Percentiles rank a stretch among this genome's conserved stretches.
Evolutionary conservation across 345 rosid species (phyloP).

Genomic region (Pistacia atlantica): DNA sequence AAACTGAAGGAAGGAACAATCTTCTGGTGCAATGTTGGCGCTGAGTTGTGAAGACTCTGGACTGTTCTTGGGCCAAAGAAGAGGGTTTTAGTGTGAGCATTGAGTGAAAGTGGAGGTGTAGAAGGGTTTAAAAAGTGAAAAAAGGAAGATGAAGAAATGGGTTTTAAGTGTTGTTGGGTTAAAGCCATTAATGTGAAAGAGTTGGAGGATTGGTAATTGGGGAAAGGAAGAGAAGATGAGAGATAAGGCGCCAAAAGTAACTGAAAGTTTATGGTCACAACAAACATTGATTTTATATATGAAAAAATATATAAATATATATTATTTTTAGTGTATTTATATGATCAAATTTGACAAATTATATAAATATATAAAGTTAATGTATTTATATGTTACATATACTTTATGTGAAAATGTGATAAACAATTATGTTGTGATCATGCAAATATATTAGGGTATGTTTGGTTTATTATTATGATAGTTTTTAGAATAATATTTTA

Average conservation of each 20-base stretch:
- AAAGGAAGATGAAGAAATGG: conserved; percentile 21
- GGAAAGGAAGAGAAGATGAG: neutral
- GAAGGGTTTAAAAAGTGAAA: conserved; percentile 20
- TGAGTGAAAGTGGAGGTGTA: conserved; percentile 28
- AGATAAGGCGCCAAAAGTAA: conserved; percentile 5
- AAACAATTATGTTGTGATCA: no score
- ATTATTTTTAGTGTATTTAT: no score
- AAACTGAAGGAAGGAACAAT: conserved; percentile 68
- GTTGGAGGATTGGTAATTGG: no score
- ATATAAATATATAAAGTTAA: no score
- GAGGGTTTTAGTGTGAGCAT: conserved; percentile 21
- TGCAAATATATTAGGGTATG: no score
- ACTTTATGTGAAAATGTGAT: no score
- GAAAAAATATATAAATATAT: no score
- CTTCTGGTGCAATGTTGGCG: conserved; percentile 55
- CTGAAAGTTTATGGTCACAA: neutral
- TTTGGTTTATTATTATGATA: no score
- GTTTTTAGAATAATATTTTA: no score
- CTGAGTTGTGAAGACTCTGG: conserved; percentile 33
- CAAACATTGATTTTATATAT: no score
- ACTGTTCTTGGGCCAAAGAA: conserved; percentile 16
- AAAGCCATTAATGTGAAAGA: conserved; percentile 37
- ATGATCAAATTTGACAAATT: no score
- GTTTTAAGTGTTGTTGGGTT: conserved; percentile 30
- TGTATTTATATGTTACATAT: no score